Conservation (phyloP, 192 early-diverging fungal species). For the Geranomyces variabilis region DNA sequence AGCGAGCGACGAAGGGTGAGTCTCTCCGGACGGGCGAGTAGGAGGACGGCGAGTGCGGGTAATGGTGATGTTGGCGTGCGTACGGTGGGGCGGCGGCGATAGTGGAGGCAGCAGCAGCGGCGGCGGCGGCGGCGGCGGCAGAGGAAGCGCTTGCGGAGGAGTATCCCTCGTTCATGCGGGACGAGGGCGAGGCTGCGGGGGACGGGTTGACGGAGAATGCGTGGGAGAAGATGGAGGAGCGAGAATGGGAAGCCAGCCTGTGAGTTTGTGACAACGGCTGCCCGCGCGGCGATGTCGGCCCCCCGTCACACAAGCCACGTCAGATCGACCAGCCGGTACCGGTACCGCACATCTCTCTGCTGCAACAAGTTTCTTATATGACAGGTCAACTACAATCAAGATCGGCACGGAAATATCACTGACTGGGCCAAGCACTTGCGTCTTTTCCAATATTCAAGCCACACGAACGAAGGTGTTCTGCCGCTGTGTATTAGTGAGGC, state of each 20-base stretch:
- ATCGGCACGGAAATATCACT: no score
- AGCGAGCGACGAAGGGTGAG: background rate
- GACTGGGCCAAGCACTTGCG: no score
- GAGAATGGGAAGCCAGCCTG: background rate
- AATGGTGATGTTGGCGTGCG: background rate
- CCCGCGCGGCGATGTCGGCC: no score
- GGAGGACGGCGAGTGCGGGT: background rate
- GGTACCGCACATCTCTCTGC: no score
- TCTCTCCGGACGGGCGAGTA: conserved; percentile 2
- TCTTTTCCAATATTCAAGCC: no score
- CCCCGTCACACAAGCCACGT: no score
- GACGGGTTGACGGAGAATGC: background rate
- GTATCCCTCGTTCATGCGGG: conserved; percentile 6
- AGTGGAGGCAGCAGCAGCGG: background rate
- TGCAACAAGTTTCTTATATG: no score
- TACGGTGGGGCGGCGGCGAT: background rate
- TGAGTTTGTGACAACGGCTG: no score
- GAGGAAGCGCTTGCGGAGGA: background rate
- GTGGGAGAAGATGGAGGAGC: background rate
- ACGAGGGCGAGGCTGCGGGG: background rate
- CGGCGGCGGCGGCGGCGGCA: background rate
- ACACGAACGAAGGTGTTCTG: background rate
- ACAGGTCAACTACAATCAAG: no score
- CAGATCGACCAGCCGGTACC: no score
- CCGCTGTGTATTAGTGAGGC: no score